A percentile compares a stretch with the other conserved stretches of the same genome.
These are phyloP conservation scores for Darksidea phi DNA, from an alignment of 495 filamentous ascomycete species.

Conservation along the genomic window DNA sequence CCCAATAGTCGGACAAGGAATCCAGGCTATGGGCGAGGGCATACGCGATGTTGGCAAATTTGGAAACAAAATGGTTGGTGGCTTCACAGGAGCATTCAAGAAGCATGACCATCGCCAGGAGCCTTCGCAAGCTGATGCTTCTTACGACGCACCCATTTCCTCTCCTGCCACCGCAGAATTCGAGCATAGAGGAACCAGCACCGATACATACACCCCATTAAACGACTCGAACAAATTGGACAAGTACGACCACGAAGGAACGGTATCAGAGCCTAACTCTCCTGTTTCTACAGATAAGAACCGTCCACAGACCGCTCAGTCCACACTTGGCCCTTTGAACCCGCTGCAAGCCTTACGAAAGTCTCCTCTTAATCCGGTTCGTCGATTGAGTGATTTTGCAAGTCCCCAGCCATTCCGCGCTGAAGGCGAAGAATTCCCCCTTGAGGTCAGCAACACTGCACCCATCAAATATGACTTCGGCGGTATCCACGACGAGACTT, in stretches of 20 bases:
- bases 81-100: slow-evolving; percentile 46
- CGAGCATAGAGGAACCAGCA: slow-evolving; percentile 16
- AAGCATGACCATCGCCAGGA: slow-evolving; percentile 47
- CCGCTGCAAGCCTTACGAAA: slow-evolving; percentile 15
- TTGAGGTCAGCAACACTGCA: slow-evolving; percentile 30
- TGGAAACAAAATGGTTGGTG: slow-evolving; percentile 51
- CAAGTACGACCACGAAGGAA: slow-evolving; percentile 2
- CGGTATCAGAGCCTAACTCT: slow-evolving; percentile 19
- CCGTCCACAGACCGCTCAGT: not conserved
- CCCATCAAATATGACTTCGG: slow-evolving; percentile 62
- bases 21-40: slow-evolving; percentile 50
- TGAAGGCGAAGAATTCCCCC: slow-evolving; percentile 50
- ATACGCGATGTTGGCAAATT: slow-evolving; percentile 48
- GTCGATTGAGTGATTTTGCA: slow-evolving; percentile 40
- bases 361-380: slow-evolving; percentile 27
- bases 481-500: slow-evolving; percentile 64
- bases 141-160: slow-evolving; percentile 12
- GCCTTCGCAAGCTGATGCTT: slow-evolving; percentile 8
- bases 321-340: not conserved
- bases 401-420: slow-evolving; percentile 47
- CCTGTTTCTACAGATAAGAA: slow-evolving; percentile 20
- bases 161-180: slow-evolving; percentile 24
- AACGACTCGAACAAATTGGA: slow-evolving; percentile 14
- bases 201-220: slow-evolving; percentile 27
- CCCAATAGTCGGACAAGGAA: slow-evolving; percentile 51